Percentiles rank a stretch among this genome's conserved stretches.
Evolutionary conservation across 805 yeast species (phyloP).

Genomic region (Saturnispora zaruensis): DNA sequence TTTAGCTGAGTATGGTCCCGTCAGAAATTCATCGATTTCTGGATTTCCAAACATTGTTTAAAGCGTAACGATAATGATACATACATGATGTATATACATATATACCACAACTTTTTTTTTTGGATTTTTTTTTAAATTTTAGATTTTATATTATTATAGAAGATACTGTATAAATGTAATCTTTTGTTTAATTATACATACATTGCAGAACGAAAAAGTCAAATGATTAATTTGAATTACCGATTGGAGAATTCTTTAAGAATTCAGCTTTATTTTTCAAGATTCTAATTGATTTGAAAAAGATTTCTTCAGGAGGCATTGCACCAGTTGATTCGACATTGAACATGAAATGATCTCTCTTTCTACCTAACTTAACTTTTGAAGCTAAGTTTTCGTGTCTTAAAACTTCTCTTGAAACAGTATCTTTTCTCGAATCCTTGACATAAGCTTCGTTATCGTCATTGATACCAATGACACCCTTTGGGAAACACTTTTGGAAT

Average conservation of each 20-base stretch:
- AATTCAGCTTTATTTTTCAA: conserved; percentile 79
- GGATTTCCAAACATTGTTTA: neutral
- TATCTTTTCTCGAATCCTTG: conserved; percentile 85
- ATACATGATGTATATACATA: neutral
- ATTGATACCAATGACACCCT: conserved; percentile 80
- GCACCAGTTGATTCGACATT: conserved; percentile 95
- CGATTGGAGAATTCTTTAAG: conserved; percentile 69
- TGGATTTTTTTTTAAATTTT: neutral
- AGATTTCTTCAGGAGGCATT: conserved; percentile 93
- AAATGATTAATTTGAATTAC: conserved; percentile 25
- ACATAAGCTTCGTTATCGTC: conserved; percentile 65
- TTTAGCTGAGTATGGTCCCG: conserved; percentile 2
- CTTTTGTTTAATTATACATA: conserved; percentile 1
- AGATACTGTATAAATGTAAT: neutral
- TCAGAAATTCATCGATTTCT: neutral
- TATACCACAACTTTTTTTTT: neutral
- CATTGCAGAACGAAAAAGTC: neutral
- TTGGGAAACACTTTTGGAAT: conserved; percentile 85
- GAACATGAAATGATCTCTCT: conserved; percentile 87
- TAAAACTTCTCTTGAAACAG: conserved; percentile 93
- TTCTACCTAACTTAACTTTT: conserved; percentile 84
- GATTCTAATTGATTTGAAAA: conserved; percentile 80
- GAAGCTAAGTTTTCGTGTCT: conserved; percentile 88
- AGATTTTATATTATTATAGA: neutral
- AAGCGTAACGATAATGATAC: neutral